phyloP scores from a whole-genome alignment of 352 stramenopile species.

The Globisporangium radiosum region DNA sequence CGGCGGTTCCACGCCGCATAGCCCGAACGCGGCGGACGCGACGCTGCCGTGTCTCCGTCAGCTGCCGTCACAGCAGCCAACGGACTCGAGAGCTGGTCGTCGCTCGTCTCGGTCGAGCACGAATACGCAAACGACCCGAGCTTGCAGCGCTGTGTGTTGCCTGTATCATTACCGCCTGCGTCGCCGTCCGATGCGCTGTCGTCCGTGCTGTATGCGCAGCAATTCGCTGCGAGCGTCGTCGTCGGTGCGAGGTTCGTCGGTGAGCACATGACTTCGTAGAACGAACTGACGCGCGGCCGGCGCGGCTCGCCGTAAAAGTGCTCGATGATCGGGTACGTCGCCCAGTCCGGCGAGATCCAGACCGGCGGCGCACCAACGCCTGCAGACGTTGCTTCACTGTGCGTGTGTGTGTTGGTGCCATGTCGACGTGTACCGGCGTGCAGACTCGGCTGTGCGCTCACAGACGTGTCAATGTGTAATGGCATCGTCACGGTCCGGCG shows the following conservation, averaged over 20 bases:
- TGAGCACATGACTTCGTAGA: constrained; percentile 79
- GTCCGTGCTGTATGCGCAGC: constrained; percentile 37
- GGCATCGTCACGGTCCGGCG: not conserved
- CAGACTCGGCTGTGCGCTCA: not conserved
- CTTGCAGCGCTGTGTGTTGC: constrained; percentile 10
- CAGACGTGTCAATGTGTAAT: constrained; percentile 7
- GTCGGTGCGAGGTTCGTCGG: constrained; percentile 47
- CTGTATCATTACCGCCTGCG: not conserved
- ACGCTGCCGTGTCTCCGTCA: not conserved
- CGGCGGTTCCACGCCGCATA: constrained; percentile 45
- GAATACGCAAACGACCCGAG: constrained; percentile 63
- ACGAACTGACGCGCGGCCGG: constrained; percentile 53
- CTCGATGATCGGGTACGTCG: constrained; percentile 67
- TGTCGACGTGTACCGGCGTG: not conserved
- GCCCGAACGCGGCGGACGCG: constrained; percentile 15
- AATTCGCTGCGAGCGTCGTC: constrained; percentile 54
- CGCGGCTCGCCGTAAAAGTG: constrained; percentile 62
- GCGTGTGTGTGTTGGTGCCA: not conserved
- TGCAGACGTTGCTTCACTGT: not conserved
- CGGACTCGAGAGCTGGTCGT: constrained; percentile 15
- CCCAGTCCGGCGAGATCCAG: constrained; percentile 71
- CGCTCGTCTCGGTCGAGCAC: constrained; percentile 63
- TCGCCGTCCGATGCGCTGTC: constrained; percentile 8
- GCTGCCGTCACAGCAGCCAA: not conserved
- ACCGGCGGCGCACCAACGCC: constrained; percentile 39